Evolutionary conservation across 306 rosid species (phyloP).

Genomic region (Quercus robur): DNA sequence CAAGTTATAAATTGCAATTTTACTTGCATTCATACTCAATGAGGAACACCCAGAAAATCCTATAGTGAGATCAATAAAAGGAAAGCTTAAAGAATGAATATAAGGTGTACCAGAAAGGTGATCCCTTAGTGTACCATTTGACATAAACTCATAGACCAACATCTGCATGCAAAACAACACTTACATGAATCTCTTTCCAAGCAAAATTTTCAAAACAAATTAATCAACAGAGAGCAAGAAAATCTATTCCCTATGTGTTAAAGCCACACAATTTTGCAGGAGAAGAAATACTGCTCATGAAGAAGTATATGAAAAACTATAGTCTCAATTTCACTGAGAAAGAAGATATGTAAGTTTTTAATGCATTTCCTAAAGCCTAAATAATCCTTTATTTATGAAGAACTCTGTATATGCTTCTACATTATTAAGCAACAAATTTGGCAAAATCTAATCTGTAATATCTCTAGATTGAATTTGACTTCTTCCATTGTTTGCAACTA

Average conservation of each 20-base stretch:
- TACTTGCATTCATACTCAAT: neutral
- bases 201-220: slow-evolving; percentile 16
- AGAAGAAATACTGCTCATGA: neutral
- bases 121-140: slow-evolving; percentile 87
- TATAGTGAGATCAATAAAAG: slow-evolving; percentile 2
- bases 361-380: neutral
- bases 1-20: neutral
- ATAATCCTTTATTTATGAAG: neutral
- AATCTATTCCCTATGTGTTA: neutral
- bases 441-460: neutral
- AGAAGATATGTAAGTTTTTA: neutral
- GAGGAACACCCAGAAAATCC: neutral
- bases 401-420: neutral
- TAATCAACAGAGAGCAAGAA: slow-evolving; percentile 8
- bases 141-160: slow-evolving; percentile 91
- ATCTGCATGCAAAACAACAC: slow-evolving; percentile 61
- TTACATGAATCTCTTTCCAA: slow-evolving; percentile 5
- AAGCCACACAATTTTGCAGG: neutral
- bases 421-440: neutral
- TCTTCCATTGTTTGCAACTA: neutral
- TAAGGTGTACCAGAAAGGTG: slow-evolving; percentile 73
- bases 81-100: slow-evolving; percentile 8
- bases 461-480: neutral
- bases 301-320: slow-evolving; percentile 1
- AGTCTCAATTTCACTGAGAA: neutral